A percentile compares a stretch with the other conserved stretches of the same genome.
These are phyloP conservation scores for Agroathelia rolfsii DNA, from an alignment of 1,284 basidiomycete genomes.

Conservation along the genomic window DNA sequence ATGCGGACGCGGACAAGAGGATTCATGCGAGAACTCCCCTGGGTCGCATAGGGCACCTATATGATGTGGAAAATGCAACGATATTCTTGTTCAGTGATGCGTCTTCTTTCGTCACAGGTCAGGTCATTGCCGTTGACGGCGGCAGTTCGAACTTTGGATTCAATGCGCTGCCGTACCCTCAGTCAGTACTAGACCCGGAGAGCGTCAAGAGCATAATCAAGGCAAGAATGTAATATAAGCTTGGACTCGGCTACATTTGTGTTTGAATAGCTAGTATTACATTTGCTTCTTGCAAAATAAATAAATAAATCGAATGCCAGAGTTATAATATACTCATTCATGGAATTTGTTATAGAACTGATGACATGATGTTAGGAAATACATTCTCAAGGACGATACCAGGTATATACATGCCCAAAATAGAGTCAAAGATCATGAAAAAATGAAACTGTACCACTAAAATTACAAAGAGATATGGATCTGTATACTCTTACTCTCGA, in stretches of 20 bases:
- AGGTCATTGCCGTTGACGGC: conserved; percentile 61
- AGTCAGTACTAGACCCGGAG: conserved; percentile 52
- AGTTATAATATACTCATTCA: too few relatives aligned
- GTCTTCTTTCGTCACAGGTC: conserved; percentile 74
- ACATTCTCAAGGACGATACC: too few relatives aligned
- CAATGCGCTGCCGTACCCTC: conserved; percentile 52
- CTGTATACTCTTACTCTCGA: too few relatives aligned
- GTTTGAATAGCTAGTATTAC: too few relatives aligned
- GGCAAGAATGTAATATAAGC: conserved; percentile 24
- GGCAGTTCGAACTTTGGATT: conserved; percentile 46
- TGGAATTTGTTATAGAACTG: too few relatives aligned
- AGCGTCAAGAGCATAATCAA: conserved; percentile 29
- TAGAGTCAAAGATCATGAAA: too few relatives aligned
- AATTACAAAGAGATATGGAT: too few relatives aligned
- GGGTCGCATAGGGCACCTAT: conserved; percentile 56
- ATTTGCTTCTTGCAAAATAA: too few relatives aligned
- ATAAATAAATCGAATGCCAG: too few relatives aligned
- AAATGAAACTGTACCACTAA: too few relatives aligned
- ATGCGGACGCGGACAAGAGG: conserved; percentile 9
- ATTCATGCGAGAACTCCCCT: conserved; percentile 32
- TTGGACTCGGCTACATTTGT: not conserved
- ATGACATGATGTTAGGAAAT: too few relatives aligned
- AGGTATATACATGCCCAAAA: too few relatives aligned
- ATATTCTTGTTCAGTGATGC: conserved; percentile 88
- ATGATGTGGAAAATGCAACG: conserved; percentile 74